phyloP scores from a whole-genome alignment of 441 rosid genomes.

The Kokia cookei region DNA sequence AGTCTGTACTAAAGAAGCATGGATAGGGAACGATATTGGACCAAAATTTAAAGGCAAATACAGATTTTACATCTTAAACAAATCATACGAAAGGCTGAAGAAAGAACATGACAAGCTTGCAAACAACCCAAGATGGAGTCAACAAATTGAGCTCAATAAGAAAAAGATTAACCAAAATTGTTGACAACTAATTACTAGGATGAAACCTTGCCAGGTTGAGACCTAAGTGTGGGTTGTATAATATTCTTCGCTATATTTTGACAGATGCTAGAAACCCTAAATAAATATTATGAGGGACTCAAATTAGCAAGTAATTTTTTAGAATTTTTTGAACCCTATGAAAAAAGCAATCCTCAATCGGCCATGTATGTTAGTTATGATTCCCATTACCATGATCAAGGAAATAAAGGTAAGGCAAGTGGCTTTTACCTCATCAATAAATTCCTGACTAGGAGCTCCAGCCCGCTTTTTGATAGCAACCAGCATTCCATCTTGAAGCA shows the following conservation, averaged over 20 bases:
- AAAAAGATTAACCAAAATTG: background rate
- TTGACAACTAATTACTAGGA: background rate
- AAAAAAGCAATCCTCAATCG: background rate
- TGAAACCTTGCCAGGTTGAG: background rate
- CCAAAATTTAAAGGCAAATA: background rate
- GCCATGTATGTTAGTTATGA: background rate
- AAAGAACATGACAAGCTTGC: background rate
- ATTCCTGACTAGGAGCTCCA: constrained; percentile 49
- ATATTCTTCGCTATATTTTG: background rate
- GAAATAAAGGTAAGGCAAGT: background rate
- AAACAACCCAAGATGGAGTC: background rate
- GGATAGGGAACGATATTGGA: background rate
- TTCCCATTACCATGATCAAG: background rate
- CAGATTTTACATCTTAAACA: background rate
- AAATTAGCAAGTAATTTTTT: background rate
- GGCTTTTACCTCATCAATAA: constrained; percentile 50
- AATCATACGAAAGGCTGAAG: background rate
- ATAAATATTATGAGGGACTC: background rate
- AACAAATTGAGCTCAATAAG: background rate
- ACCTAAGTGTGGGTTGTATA: background rate
- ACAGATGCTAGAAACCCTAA: background rate
- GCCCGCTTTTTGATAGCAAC: constrained; percentile 67
- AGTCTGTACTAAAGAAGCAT: constrained; percentile 1
- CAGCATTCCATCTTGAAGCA: constrained; percentile 73
- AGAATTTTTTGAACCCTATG: constrained; percentile 1